Conservation (phyloP, 2,329 filamentous ascomycete species). For the Periconia digitata region DNA sequence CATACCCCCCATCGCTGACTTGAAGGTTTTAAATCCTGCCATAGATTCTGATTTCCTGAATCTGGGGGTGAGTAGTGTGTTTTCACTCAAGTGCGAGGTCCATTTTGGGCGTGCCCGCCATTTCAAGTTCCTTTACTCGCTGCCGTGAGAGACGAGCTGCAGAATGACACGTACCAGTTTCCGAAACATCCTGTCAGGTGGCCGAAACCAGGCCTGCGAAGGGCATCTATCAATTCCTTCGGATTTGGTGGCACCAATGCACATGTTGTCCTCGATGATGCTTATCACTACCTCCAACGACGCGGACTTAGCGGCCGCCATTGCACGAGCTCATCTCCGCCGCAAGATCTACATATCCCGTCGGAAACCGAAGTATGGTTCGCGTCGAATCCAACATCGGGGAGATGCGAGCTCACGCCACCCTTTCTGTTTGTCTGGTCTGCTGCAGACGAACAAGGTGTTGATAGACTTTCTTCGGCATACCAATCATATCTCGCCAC, state of each 20-base stretch:
- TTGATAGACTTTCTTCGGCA: not conserved
- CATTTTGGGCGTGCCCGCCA: no score
- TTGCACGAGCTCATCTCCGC: no score
- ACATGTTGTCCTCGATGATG: conserved; percentile 22
- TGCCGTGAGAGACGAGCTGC: no score
- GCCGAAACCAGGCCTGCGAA: conserved; percentile 9
- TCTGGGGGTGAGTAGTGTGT: not conserved
- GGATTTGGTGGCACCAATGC: conserved; percentile 17
- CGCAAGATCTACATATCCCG: no score
- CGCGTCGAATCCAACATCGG: not conserved
- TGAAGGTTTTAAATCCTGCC: conserved; percentile 33
- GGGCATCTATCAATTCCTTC: conserved; percentile 14
- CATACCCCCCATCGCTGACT: conserved; percentile 34
- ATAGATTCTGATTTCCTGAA: conserved; percentile 10
- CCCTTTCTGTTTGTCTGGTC: not conserved
- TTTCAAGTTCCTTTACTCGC: no score
- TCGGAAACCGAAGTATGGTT: not conserved
- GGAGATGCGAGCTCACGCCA: no score
- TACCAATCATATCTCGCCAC: not conserved
- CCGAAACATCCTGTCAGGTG: conserved; percentile 10
- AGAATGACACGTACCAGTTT: conserved; percentile 4
- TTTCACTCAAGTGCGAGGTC: no score
- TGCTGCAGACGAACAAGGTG: not conserved
- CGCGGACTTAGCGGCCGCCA: conserved; percentile 5
- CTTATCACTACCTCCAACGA: conserved; percentile 13